phyloP scores from a whole-genome alignment of 2,329 filamentous ascomycete genomes.

The Fusarium austroafricanum region DNA sequence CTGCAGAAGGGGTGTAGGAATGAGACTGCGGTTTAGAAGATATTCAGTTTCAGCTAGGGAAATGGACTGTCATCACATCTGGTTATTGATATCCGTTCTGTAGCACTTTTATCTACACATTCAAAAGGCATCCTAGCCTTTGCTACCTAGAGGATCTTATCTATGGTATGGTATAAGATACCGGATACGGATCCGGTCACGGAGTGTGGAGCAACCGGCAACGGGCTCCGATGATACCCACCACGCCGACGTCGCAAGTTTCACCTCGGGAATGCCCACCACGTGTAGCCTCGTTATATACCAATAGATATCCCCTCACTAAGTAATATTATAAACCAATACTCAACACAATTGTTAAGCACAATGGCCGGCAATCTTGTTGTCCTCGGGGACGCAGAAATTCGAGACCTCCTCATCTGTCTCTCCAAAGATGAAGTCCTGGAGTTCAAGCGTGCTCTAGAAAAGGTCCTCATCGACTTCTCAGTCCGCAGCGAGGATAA shows the following conservation, averaged over 20 bases:
- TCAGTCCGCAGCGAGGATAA: conserved; percentile 29
- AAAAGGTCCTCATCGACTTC: conserved; percentile 29
- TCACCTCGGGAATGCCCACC: neutral
- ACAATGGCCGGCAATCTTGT: conserved; percentile 4
- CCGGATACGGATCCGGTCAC: neutral
- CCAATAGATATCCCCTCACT: no score
- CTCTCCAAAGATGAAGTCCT: conserved; percentile 27
- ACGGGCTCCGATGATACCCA: neutral
- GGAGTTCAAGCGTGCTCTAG: conserved; percentile 18
- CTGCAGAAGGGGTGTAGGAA: neutral
- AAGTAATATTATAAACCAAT: no score
- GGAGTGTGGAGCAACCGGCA: neutral
- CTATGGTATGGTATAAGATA: accelerated
- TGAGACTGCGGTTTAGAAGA: neutral
- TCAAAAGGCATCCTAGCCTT: no score
- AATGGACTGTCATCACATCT: no score
- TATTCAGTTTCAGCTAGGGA: neutral
- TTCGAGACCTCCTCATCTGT: conserved; percentile 33
- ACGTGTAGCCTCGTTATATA: no score
- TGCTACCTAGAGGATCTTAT: no score
- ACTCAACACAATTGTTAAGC: neutral
- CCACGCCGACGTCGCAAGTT: neutral
- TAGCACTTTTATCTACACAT: no score
- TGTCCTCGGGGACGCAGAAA: conserved; percentile 30
- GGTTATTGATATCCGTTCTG: no score